phyloP scores from a whole-genome alignment of 495 filamentous ascomycete genomes.

The Peziza echinospora region DNA sequence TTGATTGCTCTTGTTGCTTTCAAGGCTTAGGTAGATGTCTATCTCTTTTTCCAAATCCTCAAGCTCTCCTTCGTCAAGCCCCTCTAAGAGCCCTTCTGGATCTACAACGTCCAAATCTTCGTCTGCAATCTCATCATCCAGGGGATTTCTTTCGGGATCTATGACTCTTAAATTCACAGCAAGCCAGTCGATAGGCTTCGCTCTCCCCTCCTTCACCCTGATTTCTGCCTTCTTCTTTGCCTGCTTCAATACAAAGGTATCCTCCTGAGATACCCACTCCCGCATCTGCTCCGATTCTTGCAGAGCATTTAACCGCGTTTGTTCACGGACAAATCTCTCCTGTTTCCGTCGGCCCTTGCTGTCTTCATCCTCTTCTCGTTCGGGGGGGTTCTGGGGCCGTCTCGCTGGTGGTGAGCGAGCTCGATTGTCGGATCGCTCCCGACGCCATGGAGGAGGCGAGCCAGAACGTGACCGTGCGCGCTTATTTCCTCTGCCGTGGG shows the following conservation, averaged over 20 bases:
- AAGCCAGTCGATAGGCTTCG: conserved; percentile 87
- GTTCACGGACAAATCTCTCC: conserved; percentile 16
- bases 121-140: conserved; percentile 72
- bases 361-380: conserved; percentile 6
- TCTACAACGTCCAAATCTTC: conserved; percentile 57
- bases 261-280: conserved; percentile 81
- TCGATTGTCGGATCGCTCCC: not conserved
- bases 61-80: conserved; percentile 46
- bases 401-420: conserved; percentile 12
- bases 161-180: conserved; percentile 76
- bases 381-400: conserved; percentile 4
- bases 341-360: conserved; percentile 12
- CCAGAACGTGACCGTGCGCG: not conserved
- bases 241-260: conserved; percentile 88
- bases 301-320: conserved; percentile 33
- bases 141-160: conserved; percentile 50
- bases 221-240: conserved; percentile 97
- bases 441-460: not conserved
- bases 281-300: conserved; percentile 58
- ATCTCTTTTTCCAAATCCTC: conserved; percentile 70
- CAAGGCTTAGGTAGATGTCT: conserved; percentile 59
- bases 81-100: conserved; percentile 64
- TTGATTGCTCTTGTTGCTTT: conserved; percentile 50
- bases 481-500: not conserved
- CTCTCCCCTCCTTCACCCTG: conserved; percentile 77